phyloP scores from a whole-genome alignment of 148 eudicot species.

The Chenopodium formosanum region DNA sequence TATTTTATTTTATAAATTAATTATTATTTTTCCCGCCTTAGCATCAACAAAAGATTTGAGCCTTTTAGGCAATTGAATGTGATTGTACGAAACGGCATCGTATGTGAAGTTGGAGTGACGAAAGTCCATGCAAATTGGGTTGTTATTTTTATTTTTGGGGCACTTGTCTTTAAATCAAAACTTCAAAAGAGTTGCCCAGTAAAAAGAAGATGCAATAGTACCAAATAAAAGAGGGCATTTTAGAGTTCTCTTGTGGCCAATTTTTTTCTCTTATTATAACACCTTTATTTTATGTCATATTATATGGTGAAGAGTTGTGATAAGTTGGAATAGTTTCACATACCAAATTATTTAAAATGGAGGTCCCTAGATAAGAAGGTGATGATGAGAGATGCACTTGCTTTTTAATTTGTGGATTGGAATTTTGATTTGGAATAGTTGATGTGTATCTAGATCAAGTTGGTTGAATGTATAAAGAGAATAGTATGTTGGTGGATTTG shows the following conservation, averaged over 20 bases:
- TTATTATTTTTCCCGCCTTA: constrained; percentile 27
- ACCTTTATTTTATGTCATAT: neutral
- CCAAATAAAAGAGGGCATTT: constrained; percentile 1
- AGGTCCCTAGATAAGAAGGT: constrained; percentile 2
- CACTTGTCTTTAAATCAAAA: constrained; percentile 13
- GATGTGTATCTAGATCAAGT: neutral
- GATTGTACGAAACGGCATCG: constrained; percentile 28
- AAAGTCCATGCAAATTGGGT: constrained; percentile 18
- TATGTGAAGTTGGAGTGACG: constrained; percentile 28
- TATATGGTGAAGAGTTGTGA: constrained; percentile 10
- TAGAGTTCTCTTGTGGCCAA: constrained; percentile 10
- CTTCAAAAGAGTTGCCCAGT: constrained; percentile 15
- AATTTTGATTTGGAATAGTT: neutral
- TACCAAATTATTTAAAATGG: neutral
- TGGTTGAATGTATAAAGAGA: neutral
- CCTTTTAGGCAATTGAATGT: constrained; percentile 3
- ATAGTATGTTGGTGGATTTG: too few species aligned
- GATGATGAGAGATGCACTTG: constrained; percentile 20
- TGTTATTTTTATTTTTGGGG: constrained; percentile 7
- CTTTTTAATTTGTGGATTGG: constrained; percentile 5
- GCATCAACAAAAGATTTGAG: constrained; percentile 20
- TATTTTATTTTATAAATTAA: neutral
- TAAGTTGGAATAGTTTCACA: constrained; percentile 24
- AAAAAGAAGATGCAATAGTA: constrained; percentile 22
- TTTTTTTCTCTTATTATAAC: neutral